These are phyloP conservation scores for Candida stauntonica DNA, from an alignment of 805 yeast species.

Conservation along the genomic window DNA sequence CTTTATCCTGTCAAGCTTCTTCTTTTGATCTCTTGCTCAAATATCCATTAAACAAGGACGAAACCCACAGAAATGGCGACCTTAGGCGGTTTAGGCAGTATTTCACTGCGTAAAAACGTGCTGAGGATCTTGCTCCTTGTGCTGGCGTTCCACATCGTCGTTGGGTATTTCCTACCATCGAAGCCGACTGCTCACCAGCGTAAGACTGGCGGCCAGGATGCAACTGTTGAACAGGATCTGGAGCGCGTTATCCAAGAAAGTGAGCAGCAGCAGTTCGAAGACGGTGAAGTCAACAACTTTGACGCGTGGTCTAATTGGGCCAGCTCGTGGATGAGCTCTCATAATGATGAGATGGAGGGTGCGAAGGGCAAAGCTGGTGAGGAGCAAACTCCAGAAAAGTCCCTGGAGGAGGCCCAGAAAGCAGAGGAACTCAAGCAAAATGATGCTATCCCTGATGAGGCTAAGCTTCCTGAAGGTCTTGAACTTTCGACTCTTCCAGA, in stretches of 20 bases:
- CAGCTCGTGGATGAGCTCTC: neutral
- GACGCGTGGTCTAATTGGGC: conserved; percentile 1
- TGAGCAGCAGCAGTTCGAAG: too few species aligned
- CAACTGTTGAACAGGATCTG: neutral
- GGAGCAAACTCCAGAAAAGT: too few species aligned
- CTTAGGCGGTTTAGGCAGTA: conserved; percentile 3
- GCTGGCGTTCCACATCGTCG: conserved; percentile 8
- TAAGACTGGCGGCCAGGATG: neutral
- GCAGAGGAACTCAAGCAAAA: neutral
- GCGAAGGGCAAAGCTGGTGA: too few species aligned
- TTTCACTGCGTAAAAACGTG: conserved; percentile 9
- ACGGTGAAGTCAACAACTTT: neutral
- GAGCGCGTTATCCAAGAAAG: too few species aligned
- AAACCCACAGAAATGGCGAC: neutral
- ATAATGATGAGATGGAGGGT: neutral
- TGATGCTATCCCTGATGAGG: neutral
- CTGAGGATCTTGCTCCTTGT: conserved; percentile 9
- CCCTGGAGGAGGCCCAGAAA: neutral
- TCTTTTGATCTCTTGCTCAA: too few species aligned
- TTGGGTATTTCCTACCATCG: conserved; percentile 9
- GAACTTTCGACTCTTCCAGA: neutral
- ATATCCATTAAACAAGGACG: too few species aligned
- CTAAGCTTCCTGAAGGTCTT: neutral
- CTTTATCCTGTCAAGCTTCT: too few species aligned
- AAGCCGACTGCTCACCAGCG: neutral